Evolutionary conservation across 2,329 filamentous ascomycete species (phyloP), one percentile per base, ranked within the genome.

Genomic region (Dactylellina sp.): DNA sequence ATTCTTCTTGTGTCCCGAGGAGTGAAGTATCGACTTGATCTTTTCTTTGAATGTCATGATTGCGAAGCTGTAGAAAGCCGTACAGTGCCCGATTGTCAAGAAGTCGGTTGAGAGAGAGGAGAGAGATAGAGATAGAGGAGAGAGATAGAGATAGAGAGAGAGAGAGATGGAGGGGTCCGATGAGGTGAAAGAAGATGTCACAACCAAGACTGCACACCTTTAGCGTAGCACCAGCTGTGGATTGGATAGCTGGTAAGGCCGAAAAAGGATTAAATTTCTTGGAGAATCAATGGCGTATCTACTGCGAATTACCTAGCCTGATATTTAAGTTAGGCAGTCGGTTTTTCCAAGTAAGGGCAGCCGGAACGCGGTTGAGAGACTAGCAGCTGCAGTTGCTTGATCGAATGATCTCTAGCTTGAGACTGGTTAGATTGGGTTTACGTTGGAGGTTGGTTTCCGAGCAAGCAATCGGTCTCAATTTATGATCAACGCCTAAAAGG

Each of bases 31-130:
- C 14, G 52, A 57, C 44, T 57, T 71, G 59, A 71, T 50, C 40
- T 71, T 71, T 7, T 71, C 66, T 40, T 42, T 71, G 59, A 71
- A 52, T n/a, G 66, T 71, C 66, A 71, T 71, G 32, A 37, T 63
- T 50, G 32, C 44, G 14, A 35, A 14, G 22, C 22, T 20, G 42
- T n/a, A 28, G 40, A 3, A n/a, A n/a, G 18, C 28, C 50, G 18
- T 40, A n/a, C 1, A 28, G 1, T 25, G 7, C 4, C 25, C 18
- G 4, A 32, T 9, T 32, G 28, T 32, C 28, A 9, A 32, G 28
- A 9, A 9, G 9, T 9, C 9, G 28, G 9, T 32, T 42, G 28
- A 37, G 22, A 56, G n/a, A 12, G 24, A 24, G 28, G n/a, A n/a
- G n/a, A n/a, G n/a, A n/a, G n/a, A n/a, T n/a, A 39, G 11, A 16